Evolutionary conservation across 331 rosid genomes (phyloP).

Genomic region (Rosa hybrid): DNA sequence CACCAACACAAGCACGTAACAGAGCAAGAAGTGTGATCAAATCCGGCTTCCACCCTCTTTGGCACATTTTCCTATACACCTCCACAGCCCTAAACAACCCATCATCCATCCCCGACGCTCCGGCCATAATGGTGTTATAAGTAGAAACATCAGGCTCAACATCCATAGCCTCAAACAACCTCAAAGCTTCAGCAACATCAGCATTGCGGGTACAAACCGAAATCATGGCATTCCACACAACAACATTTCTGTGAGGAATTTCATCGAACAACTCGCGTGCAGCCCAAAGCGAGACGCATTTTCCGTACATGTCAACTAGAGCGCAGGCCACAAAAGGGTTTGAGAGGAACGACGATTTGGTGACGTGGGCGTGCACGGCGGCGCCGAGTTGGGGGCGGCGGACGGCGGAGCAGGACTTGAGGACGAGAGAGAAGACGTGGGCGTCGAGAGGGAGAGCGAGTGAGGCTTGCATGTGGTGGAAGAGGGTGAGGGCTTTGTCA

Average conservation of each 20-base stretch:
- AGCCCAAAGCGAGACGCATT: conserved; percentile 34
- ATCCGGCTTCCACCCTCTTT: conserved; percentile 38
- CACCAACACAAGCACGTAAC: conserved; percentile 51
- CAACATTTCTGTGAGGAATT: conserved; percentile 48
- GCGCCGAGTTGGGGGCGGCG: conserved; percentile 50
- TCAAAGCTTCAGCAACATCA: conserved; percentile 33
- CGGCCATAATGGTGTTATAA: conserved; percentile 58
- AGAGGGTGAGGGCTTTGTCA: conserved; percentile 46
- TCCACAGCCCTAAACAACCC: conserved; percentile 41
- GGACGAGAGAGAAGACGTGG: conserved; percentile 67
- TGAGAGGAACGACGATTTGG: conserved; percentile 46
- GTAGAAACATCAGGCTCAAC: conserved; percentile 46
- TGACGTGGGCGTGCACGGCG: conserved; percentile 57
- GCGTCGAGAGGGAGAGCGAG: conserved; percentile 56
- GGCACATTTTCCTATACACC: conserved; percentile 49
- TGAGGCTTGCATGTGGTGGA: conserved; percentile 56
- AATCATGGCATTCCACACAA: conserved; percentile 64
- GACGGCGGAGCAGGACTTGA: conserved; percentile 67
- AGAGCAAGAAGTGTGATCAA: conserved; percentile 60
- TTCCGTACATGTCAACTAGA: conserved; percentile 57
- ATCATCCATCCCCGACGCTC: conserved; percentile 26
- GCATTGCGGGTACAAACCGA: conserved; percentile 40
- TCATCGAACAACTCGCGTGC: conserved; percentile 66
- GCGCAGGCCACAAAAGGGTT: conserved; percentile 56
- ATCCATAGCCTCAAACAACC: conserved; percentile 49